Base-by-base conservation (phyloP, 352 stramenopile species). In the Phytophthora podocarpi region DNA sequence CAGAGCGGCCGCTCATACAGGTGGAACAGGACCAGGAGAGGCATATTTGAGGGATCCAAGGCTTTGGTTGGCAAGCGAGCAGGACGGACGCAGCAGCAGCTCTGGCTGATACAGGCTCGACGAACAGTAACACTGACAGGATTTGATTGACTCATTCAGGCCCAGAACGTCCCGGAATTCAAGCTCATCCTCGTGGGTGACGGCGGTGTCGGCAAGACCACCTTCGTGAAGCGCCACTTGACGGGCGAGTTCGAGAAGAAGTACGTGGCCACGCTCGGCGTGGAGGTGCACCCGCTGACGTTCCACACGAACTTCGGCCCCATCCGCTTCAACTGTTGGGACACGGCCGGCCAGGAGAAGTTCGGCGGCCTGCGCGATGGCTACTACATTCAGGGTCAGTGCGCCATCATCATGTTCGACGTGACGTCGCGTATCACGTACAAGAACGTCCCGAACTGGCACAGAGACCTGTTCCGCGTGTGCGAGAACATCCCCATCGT, bases 371-470 rank as follows among this genome's bases (percentile, higher is more conserved):
- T 98, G 18, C 81, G 95, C 37, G 96, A 98, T 59, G 95, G 95
- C 35, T 98, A 99, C 87, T 99, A 98, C 87, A 99, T 99, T 76
- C 96, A 99, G 82, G 98, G 97, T 35, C 96, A 99, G 80, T 99
- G 97, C 72, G 97, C 97, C 43, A 99, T 99, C 77, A 99, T 99
- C 80, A 99, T 99, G 98, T 99, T 99, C 67, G 98, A 99, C 68
- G 97, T 99, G 37, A 99, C 98, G 10, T 98, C 95, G 55, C 96
- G 98, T 73, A 99, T 99, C 66, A 99, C 98, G 13, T 99, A 99
- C 95, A 99, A 99, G 85, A 99, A 99, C 80, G 97, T 99, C 59
- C 97, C 98, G 10, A 99, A 99, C 89, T 99, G 98, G 98, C 96
- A 99, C 81, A 90, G 97, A 75, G 98, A 99, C 79, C 72, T 99